These are phyloP conservation scores for Pochonia chlamydosporia DNA, from an alignment of 2,329 filamentous ascomycete species.

Conservation along the genomic window DNA sequence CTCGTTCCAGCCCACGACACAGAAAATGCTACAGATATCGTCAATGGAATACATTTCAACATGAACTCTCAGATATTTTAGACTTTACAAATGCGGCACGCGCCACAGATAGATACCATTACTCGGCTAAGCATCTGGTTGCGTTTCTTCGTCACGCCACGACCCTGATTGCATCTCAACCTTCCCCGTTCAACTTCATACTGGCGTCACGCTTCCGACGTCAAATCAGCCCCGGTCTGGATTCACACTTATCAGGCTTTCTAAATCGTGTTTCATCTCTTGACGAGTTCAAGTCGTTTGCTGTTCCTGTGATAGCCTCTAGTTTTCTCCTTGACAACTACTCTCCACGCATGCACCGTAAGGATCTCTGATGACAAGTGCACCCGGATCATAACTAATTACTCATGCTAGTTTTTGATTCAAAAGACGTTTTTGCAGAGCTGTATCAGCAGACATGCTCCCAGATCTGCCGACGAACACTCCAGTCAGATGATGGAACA, in stretches of 20 bases:
- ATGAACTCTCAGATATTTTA: not conserved
- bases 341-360: slow-evolving; percentile 13
- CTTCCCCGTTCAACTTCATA: slow-evolving; percentile 11
- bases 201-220: slow-evolving; percentile 8
- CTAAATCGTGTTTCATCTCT: slow-evolving; percentile 6
- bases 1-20: not conserved
- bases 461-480: not conserved
- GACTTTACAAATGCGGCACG: not conserved
- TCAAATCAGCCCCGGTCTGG: slow-evolving; percentile 6
- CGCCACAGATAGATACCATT: not conserved
- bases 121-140: slow-evolving; percentile 8
- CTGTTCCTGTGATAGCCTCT: slow-evolving; percentile 12
- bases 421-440: not conserved
- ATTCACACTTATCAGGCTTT: slow-evolving; percentile 9
- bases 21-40: not conserved
- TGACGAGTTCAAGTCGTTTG: slow-evolving; percentile 7
- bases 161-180: not conserved
- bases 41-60: not conserved
- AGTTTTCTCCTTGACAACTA: slow-evolving; percentile 14
- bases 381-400: not conserved
- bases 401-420: not conserved
- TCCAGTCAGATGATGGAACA: not conserved
- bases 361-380: not conserved
- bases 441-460: not conserved
- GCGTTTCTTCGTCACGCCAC: slow-evolving; percentile 8